A percentile compares a stretch with the other conserved stretches of the same genome.
phyloP scores from a whole-genome alignment of 306 rosid species.

The Glycine latifolia region DNA sequence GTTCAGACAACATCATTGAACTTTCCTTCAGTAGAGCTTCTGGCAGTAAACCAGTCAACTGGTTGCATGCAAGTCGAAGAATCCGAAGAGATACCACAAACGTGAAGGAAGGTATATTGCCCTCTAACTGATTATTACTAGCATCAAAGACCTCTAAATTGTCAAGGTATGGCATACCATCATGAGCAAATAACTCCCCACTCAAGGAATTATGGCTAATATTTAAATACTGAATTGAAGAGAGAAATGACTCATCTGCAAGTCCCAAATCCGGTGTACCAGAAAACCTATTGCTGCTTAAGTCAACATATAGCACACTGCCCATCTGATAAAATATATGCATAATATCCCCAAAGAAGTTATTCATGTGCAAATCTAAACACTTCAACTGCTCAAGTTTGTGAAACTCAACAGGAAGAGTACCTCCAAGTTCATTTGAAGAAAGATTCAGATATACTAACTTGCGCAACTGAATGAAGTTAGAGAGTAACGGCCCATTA shows the following conservation, averaged over 20 bases:
- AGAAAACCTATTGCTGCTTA: constrained; percentile 70
- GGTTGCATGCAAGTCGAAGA: constrained; percentile 72
- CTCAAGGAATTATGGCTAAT: constrained; percentile 70
- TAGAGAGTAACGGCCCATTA: constrained; percentile 57
- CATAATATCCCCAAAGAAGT: constrained; percentile 74
- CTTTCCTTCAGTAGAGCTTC: constrained; percentile 73
- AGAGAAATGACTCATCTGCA: constrained; percentile 60
- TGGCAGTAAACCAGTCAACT: constrained; percentile 68
- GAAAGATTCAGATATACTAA: constrained; percentile 72
- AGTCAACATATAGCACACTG: constrained; percentile 67
- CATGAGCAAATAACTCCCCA: constrained; percentile 79
- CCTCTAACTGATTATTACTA: constrained; percentile 68
- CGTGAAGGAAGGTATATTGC: constrained; percentile 70
- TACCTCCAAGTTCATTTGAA: constrained; percentile 69
- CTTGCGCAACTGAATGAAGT: constrained; percentile 45
- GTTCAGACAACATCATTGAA: constrained; percentile 77
- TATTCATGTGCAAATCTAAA: constrained; percentile 62
- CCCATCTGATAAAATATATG: constrained; percentile 63
- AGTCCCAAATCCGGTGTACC: constrained; percentile 78
- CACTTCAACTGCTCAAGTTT: constrained; percentile 62
- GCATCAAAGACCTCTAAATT: constrained; percentile 83
- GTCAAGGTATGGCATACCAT: constrained; percentile 85
- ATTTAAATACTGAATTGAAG: constrained; percentile 67
- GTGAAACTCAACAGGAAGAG: constrained; percentile 58
- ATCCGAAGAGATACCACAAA: constrained; percentile 73